A percentile compares a stretch with the other conserved stretches of the same genome.
Conservation (phyloP, 495 filamentous ascomycete genomes). For the Pseudotulostoma volvatum region DNA sequence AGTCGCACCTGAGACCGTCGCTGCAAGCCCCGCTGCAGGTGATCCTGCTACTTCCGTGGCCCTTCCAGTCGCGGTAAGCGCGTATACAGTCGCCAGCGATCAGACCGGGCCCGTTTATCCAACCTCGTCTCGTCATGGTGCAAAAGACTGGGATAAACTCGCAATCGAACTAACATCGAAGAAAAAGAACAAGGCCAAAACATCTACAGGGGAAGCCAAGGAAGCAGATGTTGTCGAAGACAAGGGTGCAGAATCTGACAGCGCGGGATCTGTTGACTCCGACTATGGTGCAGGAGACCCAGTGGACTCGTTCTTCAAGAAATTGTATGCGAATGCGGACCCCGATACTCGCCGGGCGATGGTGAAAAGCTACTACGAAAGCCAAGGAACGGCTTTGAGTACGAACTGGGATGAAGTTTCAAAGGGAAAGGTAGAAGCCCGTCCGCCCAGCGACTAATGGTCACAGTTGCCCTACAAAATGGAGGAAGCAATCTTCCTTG, state of each 20-base stretch:
- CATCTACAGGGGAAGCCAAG: slow-evolving; percentile 6
- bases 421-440: slow-evolving; percentile 50
- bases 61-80: slow-evolving; percentile 4
- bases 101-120: slow-evolving; percentile 51
- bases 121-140: slow-evolving; percentile 67
- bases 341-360: slow-evolving; percentile 77
- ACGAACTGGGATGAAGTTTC: slow-evolving; percentile 85
- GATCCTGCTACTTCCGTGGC: too few species aligned
- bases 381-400: slow-evolving; percentile 81
- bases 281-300: slow-evolving; percentile 52
- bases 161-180: slow-evolving; percentile 38
- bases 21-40: slow-evolving; percentile 17
- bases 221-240: slow-evolving; percentile 11
- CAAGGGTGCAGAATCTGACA: slow-evolving; percentile 24
- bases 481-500: too few species aligned
- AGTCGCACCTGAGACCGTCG: slow-evolving; percentile 14
- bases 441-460: slow-evolving; percentile 37
- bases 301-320: slow-evolving; percentile 84
- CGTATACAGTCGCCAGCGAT: slow-evolving; percentile 6
- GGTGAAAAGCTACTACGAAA: slow-evolving; percentile 95
- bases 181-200: slow-evolving; percentile 13
- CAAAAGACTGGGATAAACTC: slow-evolving; percentile 87
- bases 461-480: background rate
- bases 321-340: slow-evolving; percentile 63
- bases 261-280: slow-evolving; percentile 30